Evolutionary conservation across 176 grass and related monocot genomes (phyloP), one percentile per base, ranked within the genome.

Genomic region (Avena eriantha): DNA sequence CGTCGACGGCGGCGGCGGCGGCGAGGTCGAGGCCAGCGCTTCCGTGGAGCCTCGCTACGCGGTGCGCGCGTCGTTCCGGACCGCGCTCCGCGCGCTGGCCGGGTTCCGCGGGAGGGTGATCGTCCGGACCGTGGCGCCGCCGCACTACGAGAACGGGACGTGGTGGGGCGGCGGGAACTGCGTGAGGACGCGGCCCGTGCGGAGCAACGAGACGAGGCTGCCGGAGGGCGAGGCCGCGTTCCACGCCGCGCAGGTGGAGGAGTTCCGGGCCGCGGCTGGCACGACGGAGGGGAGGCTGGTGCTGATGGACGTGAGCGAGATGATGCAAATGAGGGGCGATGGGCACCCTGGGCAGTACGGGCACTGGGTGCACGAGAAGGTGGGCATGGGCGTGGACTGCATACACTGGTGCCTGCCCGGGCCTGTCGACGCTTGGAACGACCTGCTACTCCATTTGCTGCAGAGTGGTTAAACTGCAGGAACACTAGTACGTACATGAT

Each of bases 121-220:
- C 1, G 84, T 90, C 5, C 63, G 88, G 12, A 90, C 84, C 53
- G 88, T 90, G 54, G 88, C 84, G 84, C 88, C 89, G 3, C 89
- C 89, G 89, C 89, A 90, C 89, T 90, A 90, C 84, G 84, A 90
- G 80, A 83, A 83, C 79, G 89, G 88, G 35, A 90, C 83, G 67
- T 90, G 89, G 89, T 87, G 83, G 73, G 84, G 87, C 67, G 89
- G 85, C 2, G 89, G 85, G 4, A 87, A 90, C 89, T 90, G 89
- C 85, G 56, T 87, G 80, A 82, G 80, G 75, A 90, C 85, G 80
- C 80, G 81, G 24, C 85, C 89, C 35, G 0, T 74, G 48, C 80
- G 48, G 35, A 74, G 76, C 85, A 15, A 16, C 81, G 89, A 84
- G 74, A 35, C 66, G 45, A 24, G 55, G 0, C 89, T 90, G 0